These are phyloP conservation scores for Globisporangium camurandrum DNA, from an alignment of 352 stramenopile species.

Conservation along the genomic window DNA sequence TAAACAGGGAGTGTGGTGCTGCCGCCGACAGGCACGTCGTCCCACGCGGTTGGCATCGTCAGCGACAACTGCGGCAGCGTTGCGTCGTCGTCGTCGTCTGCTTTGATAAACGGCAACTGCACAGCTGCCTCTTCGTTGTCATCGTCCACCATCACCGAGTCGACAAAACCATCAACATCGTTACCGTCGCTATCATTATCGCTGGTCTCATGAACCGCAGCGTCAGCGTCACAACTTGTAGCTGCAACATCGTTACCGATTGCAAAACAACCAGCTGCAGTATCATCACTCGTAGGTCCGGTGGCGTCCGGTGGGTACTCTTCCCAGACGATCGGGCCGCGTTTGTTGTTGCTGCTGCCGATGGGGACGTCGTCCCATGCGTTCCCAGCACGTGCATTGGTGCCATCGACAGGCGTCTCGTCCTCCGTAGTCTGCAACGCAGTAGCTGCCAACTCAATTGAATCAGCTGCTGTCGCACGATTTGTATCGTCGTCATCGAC, in stretches of 20 bases:
- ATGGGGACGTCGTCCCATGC: constrained; percentile 10
- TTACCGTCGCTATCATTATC: background rate
- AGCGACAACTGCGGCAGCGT: too few relatives aligned
- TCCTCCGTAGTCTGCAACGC: too few relatives aligned
- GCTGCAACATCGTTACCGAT: background rate
- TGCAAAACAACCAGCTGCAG: too few relatives aligned
- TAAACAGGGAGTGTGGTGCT: background rate
- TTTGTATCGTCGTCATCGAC: background rate
- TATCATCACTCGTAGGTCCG: too few relatives aligned
- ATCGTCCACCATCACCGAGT: background rate
- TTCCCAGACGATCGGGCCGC: background rate
- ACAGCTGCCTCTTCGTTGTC: background rate
- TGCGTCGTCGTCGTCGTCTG: background rate
- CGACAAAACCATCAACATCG: background rate
- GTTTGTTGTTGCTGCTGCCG: constrained; percentile 2
- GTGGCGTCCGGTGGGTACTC: background rate
- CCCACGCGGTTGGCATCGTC: background rate
- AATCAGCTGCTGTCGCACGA: background rate
- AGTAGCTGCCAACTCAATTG: background rate
- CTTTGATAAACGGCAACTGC: background rate
- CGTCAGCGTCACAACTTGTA: background rate
- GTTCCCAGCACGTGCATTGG: background rate
- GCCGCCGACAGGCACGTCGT: background rate
- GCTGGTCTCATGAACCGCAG: background rate
- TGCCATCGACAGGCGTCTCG: background rate